Evolutionary conservation across 352 stramenopile genomes (phyloP), one percentile per base, ranked within the genome.

Genomic region (Phytophthora pisi): DNA sequence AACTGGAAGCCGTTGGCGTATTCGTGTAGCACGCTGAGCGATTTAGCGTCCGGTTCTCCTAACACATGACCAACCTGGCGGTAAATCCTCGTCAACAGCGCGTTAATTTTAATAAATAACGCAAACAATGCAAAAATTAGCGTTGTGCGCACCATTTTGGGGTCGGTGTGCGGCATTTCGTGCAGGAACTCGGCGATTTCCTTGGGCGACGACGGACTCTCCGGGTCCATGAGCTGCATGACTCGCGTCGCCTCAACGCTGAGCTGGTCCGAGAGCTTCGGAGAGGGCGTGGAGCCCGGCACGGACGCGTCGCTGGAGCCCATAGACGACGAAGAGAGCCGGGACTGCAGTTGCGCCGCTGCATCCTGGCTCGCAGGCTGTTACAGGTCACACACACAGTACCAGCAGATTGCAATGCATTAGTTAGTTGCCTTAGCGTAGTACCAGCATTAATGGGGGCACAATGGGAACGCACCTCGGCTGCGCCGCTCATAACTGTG

Each of bases 1-100:
- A 95, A 93, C 18, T 76, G 42, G 52, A 95, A 95, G 23, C 76
- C 78, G 18, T 82, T 88, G 11, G 86, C 79, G 34, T 94, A 94
- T 59, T 86, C 86, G 57, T 88, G 74, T 4, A 94, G 64, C n/a
- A 92, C 78, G 49, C 63, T 75, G 24, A 90, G 68, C 30, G 82
- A 84, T 8, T 82, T 72, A 24, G 75, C 75, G 38, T 92, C 79
- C 1, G 82, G 82, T 62, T 94, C 81, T 6, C 86, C 86, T 6
- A 94, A 76, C 26, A 92, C 72, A 13, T 78, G 77, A 1, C 86
- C 86, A 11, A 92, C 68, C 82, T 91, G 47, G 15, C 4, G 51
- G 30, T n/a, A 49, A 64, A 49, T 46, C 16, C 15, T 16, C 26
- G n/a, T 18, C 43, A 57, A 2, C 24, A 51, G 20, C 20, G 20